Evolutionary conservation across 2,329 filamentous ascomycete species (phyloP).

Genomic region (Westerdykella ornata): DNA sequence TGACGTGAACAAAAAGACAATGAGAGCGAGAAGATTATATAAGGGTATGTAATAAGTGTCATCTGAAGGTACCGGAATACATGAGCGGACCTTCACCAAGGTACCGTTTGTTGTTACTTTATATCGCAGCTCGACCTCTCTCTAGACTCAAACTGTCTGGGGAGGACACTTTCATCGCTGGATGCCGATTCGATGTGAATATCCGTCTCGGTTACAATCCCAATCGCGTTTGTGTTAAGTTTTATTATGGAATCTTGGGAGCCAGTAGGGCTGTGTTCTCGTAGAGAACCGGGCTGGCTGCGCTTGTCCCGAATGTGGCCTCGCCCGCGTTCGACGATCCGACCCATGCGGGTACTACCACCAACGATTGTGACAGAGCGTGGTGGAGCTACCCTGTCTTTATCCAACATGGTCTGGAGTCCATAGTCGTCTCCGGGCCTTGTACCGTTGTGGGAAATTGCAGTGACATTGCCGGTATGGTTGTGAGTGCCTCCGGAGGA

Average conservation of each 20-base stretch:
- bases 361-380: conserved; percentile 34
- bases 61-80: too few species aligned
- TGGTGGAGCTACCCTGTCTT: conserved; percentile 19
- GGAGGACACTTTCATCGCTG: too few species aligned
- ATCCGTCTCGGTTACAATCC: conserved; percentile 30
- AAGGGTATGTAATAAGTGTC: too few species aligned
- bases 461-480: conserved; percentile 19
- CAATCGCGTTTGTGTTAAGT: conserved; percentile 15
- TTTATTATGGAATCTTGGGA: conserved; percentile 34
- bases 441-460: conserved; percentile 15
- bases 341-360: conserved; percentile 24
- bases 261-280: conserved; percentile 24
- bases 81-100: too few species aligned
- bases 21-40: too few species aligned
- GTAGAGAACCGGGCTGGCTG: conserved; percentile 11
- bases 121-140: too few species aligned
- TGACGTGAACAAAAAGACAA: too few species aligned
- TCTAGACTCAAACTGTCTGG: too few species aligned
- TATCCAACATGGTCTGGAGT: conserved; percentile 24
- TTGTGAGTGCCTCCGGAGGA: conserved; percentile 10
- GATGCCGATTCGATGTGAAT: conserved; percentile 26
- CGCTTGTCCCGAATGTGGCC: conserved; percentile 8
- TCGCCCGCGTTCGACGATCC: conserved; percentile 25
- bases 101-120: too few species aligned
- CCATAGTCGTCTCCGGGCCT: conserved; percentile 25